A percentile compares a stretch with the other conserved stretches of the same genome.
Conservation (phyloP, 148 eudicot genomes). For the Amaranthus palmeri region DNA sequence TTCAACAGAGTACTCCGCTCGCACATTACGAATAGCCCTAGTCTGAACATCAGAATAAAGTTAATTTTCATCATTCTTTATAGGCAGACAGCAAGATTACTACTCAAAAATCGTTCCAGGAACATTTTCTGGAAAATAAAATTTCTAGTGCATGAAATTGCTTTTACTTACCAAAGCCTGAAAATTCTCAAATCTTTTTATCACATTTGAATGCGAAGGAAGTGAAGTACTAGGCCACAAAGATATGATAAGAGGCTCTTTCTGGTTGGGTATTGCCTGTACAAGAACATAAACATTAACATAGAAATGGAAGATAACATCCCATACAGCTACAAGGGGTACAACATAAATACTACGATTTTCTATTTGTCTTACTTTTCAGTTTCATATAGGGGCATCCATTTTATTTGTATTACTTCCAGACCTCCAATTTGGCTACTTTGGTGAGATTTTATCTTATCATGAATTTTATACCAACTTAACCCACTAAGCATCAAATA, state of each 20-base stretch:
- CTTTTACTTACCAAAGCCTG: conserved; percentile 73
- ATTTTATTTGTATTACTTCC: no score
- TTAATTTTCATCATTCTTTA: neutral
- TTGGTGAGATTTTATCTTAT: no score
- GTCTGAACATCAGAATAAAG: conserved; percentile 41
- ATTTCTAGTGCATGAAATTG: neutral
- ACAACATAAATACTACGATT: neutral
- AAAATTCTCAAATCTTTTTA: conserved; percentile 84
- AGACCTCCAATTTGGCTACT: no score
- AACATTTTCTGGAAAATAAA: neutral
- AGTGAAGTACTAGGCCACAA: conserved; percentile 84
- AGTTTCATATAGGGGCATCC: no score
- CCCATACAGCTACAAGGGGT: neutral
- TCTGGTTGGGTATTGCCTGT: conserved; percentile 80
- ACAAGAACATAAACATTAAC: conserved; percentile 1
- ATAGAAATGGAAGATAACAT: neutral
- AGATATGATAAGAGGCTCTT: conserved; percentile 77
- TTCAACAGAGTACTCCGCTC: conserved; percentile 96
- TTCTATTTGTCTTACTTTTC: no score
- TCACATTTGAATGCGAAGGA: conserved; percentile 52
- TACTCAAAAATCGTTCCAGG: neutral
- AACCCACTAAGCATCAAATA: no score
- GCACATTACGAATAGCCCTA: conserved; percentile 86
- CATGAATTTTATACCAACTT: no score
- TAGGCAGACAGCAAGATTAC: neutral